A percentile compares a stretch with the other conserved stretches of the same genome.
Conservation (phyloP, 139 green algal species). For the Chlamydomonas asymmetrica region DNA sequence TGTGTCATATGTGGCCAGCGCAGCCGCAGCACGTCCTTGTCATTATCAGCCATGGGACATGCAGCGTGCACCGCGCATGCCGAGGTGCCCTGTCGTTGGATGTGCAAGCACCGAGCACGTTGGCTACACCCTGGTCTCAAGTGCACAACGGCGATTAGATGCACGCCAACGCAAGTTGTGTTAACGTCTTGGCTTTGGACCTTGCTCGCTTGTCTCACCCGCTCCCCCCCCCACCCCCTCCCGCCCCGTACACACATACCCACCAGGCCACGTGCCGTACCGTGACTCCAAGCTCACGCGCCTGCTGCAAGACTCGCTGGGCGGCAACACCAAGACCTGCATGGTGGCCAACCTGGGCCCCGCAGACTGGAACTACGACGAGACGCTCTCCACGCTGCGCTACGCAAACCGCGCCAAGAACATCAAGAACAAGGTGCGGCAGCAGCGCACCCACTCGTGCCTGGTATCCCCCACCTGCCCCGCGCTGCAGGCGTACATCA, state of each 20-base stretch:
- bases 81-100: too few relatives aligned
- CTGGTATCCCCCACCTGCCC: too few relatives aligned
- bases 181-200: not conserved
- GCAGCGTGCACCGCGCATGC: too few relatives aligned
- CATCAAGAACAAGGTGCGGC: constrained; percentile 85
- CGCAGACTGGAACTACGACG: constrained; percentile 81
- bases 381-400: constrained; percentile 78
- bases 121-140: too few relatives aligned
- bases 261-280: constrained; percentile 72
- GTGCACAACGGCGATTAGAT: too few relatives aligned
- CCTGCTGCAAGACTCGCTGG: constrained; percentile 75
- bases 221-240: not conserved
- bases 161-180: too few relatives aligned
- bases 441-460: too few relatives aligned
- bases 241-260: not conserved
- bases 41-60: too few relatives aligned
- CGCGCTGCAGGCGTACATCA: too few relatives aligned
- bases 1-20: too few relatives aligned
- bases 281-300: constrained; percentile 80
- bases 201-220: not conserved
- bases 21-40: too few relatives aligned
- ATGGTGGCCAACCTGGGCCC: constrained; percentile 85
- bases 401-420: constrained; percentile 84
- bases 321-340: constrained; percentile 80
- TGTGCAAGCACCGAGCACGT: too few relatives aligned